Percentiles rank a stretch among this genome's conserved stretches.
phyloP scores from a whole-genome alignment of 1,139 yeast genomes.

The Geotrichum citri-aurantii region DNA sequence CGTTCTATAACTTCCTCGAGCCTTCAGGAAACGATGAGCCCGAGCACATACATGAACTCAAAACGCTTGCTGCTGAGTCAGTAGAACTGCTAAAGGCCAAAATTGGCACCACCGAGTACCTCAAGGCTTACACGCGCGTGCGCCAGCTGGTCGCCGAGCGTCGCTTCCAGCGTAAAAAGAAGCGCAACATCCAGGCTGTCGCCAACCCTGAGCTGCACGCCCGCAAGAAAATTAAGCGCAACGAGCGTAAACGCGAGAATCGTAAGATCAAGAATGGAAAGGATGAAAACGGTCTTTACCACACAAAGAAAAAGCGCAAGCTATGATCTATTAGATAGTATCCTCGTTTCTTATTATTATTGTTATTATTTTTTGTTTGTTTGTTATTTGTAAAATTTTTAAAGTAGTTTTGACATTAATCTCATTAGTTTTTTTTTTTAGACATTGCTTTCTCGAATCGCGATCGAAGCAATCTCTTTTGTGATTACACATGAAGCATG shows the following conservation, averaged over 20 bases:
- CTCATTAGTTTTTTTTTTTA: neutral
- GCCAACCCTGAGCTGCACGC: constrained; percentile 80
- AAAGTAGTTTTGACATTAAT: neutral
- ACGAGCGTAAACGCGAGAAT: constrained; percentile 66
- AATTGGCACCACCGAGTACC: constrained; percentile 68
- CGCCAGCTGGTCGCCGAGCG: constrained; percentile 53
- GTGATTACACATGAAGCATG: neutral
- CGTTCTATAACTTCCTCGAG: constrained; percentile 53
- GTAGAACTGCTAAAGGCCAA: constrained; percentile 60
- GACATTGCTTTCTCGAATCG: neutral
- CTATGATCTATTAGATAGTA: neutral
- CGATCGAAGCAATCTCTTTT: neutral
- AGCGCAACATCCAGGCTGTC: constrained; percentile 70
- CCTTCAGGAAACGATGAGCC: constrained; percentile 31
- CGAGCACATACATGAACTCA: constrained; percentile 47
- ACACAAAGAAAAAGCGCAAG: constrained; percentile 51
- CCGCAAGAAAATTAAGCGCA: constrained; percentile 67
- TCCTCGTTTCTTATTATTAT: neutral
- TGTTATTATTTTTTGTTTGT: neutral
- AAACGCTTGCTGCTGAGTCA: constrained; percentile 60
- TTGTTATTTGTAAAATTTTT: neutral
- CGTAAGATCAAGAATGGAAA: constrained; percentile 46
- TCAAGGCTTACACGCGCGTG: constrained; percentile 58
- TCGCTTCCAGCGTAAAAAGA: constrained; percentile 70
- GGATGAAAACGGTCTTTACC: constrained; percentile 75